Base-by-base conservation (phyloP, 2,329 filamentous ascomycete genomes). In the Endothia cerciana region DNA sequence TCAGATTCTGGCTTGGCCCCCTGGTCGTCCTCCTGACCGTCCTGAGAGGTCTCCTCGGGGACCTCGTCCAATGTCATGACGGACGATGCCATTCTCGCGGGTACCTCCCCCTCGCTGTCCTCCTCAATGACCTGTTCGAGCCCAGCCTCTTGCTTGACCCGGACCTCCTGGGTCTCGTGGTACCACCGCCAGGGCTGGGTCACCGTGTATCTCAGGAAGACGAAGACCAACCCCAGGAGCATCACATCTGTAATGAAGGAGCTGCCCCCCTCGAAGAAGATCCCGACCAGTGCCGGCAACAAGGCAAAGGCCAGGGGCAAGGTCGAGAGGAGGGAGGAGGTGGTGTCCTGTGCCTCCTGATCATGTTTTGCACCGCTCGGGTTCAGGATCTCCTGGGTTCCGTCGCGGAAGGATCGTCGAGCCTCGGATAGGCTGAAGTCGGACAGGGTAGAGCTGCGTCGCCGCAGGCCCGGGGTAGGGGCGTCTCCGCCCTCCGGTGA, bases 131-230 rank as follows among this genome's bases (percentile, higher is more conserved):
- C 78, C 19, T 73, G 71, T 41, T 80, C 81, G 2, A 74, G 65
- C 51, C 73, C 75, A 19, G 74, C 71, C 73, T 87, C 81, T 56
- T 87, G 83, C 30, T 79, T 77, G 33, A 85, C 78, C 40, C 86
- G 84, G 45, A 90, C 78, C 65, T 86, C 81, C 72, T 91, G 90
- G 0, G 91, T 89, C 2, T 89, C 87, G 70, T 87, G 83, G 76
- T 93, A 93, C 91, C 91, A 93, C 62, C 87, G 83, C 94, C 94
- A 98, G 71, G 94, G 94, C 70, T 95, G 83, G 64, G 92, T 90
- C 53, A 97, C 90, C 59, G 92, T 94, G 92, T 93, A 97, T 75
- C 97, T 94, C 68, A 98, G 81, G 73, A 97, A 96, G 55, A 97
- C 85, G 4, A 90, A 92, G 2, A 92, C 91, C 68, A 98, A 78